Percentiles rank a stretch among this genome's conserved stretches.
phyloP scores from a whole-genome alignment of 2,329 filamentous ascomycete species.

The Ophiostoma sp. region DNA sequence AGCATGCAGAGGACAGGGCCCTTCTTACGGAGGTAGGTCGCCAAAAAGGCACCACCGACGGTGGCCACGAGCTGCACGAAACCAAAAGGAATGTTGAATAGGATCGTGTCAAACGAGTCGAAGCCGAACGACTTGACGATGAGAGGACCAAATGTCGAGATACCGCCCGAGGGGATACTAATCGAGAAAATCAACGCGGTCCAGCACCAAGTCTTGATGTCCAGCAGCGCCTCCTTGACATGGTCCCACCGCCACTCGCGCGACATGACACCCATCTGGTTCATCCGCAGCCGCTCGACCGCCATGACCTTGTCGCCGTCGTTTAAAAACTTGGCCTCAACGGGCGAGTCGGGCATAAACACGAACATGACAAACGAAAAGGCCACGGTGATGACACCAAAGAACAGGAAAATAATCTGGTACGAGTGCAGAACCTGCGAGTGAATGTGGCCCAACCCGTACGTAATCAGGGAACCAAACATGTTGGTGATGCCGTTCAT shows the following conservation, averaged over 20 bases:
- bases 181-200: slow-evolving; percentile 56
- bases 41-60: slow-evolving; percentile 55
- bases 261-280: slow-evolving; percentile 56
- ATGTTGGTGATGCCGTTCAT: slow-evolving; percentile 63
- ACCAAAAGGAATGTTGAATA: slow-evolving; percentile 58
- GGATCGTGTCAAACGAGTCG: slow-evolving; percentile 50
- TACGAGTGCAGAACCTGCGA: slow-evolving; percentile 43
- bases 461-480: slow-evolving; percentile 57
- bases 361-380: slow-evolving; percentile 48
- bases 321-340: slow-evolving; percentile 52
- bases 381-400: slow-evolving; percentile 51
- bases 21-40: slow-evolving; percentile 56
- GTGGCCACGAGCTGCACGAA: slow-evolving; percentile 58
- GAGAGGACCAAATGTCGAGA: slow-evolving; percentile 53
- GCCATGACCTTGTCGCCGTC: slow-evolving; percentile 54
- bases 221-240: slow-evolving; percentile 53
- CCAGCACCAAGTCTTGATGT: slow-evolving; percentile 63
- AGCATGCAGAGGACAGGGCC: slow-evolving; percentile 45
- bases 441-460: slow-evolving; percentile 59
- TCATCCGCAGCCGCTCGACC: slow-evolving; percentile 54
- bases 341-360: slow-evolving; percentile 52
- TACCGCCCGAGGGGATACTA: slow-evolving; percentile 56
- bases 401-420: slow-evolving; percentile 56
- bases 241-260: slow-evolving; percentile 54
- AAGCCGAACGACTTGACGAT: slow-evolving; percentile 56